phyloP scores from a whole-genome alignment of 2,329 filamentous ascomycete species.

The Magnaporthiopsis rhizophila region DNA sequence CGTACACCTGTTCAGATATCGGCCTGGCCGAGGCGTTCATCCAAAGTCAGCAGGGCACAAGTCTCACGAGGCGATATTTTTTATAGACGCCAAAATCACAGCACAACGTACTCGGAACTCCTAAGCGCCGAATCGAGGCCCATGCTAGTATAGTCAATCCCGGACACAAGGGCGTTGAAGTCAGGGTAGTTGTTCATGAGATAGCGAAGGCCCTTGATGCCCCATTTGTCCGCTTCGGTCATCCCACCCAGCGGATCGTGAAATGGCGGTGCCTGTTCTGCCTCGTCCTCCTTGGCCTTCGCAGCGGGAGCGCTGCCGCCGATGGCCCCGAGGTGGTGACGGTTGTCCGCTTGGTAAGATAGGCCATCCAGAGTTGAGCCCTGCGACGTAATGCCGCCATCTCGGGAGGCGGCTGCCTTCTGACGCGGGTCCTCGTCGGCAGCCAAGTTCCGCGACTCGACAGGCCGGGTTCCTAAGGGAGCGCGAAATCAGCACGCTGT shows the following conservation, averaged over 20 bases:
- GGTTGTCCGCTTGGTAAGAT: conserved; percentile 24
- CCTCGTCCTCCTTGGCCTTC: conserved; percentile 36
- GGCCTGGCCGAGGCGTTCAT: conserved; percentile 27
- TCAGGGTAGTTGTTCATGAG: conserved; percentile 58
- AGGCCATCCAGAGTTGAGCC: conserved; percentile 26
- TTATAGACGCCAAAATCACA: no score
- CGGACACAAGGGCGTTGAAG: conserved; percentile 52
- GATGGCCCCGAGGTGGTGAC: conserved; percentile 37
- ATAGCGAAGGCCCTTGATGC: conserved; percentile 54
- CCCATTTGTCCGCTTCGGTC: conserved; percentile 56
- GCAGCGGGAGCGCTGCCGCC: conserved; percentile 32
- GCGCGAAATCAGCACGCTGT: background rate
- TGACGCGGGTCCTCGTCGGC: conserved; percentile 37
- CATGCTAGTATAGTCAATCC: conserved; percentile 48
- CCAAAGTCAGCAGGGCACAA: background rate
- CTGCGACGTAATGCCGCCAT: conserved; percentile 30
- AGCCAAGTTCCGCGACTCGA: conserved; percentile 32
- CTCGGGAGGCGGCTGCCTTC: conserved; percentile 32
- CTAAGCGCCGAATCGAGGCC: conserved; percentile 47
- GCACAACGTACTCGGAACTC: conserved; percentile 40
- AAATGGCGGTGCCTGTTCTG: conserved; percentile 29
- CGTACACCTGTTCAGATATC: conserved; percentile 53
- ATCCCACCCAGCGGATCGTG: conserved; percentile 54
- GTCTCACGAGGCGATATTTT: background rate
- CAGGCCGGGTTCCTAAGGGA: conserved; percentile 30